Evolutionary conservation across 768 basidiomycete species (phyloP).

Genomic region (Boletellus ananas): DNA sequence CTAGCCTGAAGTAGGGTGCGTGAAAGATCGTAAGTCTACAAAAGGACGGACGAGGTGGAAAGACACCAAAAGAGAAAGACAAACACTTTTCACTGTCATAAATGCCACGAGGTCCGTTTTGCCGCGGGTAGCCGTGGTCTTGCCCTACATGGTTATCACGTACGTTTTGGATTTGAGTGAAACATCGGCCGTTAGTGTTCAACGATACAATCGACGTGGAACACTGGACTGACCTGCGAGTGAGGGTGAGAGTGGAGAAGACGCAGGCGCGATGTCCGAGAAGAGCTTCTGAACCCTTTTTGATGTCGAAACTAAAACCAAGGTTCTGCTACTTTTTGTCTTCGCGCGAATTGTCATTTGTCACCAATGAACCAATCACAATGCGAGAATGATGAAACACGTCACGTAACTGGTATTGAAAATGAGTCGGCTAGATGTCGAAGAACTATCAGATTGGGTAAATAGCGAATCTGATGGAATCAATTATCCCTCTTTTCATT

Average conservation of each 20-base stretch:
- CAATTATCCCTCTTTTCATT: slow-evolving; percentile 12
- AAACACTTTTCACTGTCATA: slow-evolving; percentile 12
- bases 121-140: slow-evolving; percentile 1
- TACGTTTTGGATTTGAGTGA: slow-evolving; percentile 1
- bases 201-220: background rate
- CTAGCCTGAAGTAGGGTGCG: slow-evolving; percentile 4
- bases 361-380: slow-evolving; percentile 18
- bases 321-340: slow-evolving; percentile 13
- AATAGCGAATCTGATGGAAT: slow-evolving; percentile 9
- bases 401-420: slow-evolving; percentile 25
- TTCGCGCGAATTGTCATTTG: slow-evolving; percentile 9
- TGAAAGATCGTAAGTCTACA: slow-evolving; percentile 14
- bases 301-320: slow-evolving; percentile 6
- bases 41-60: slow-evolving; percentile 2
- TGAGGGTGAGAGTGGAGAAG: background rate
- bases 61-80: slow-evolving; percentile 11
- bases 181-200: background rate
- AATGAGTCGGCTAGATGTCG: slow-evolving; percentile 27
- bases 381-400: slow-evolving; percentile 9
- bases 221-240: slow-evolving; percentile 11
- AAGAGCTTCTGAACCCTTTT: slow-evolving; percentile 15
- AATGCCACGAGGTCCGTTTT: slow-evolving; percentile 9
- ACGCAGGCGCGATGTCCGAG: background rate
- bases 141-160: slow-evolving; percentile 10
- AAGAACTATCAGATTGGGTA: slow-evolving; percentile 12